A percentile compares a stretch with the other conserved stretches of the same genome.
These are phyloP conservation scores for Inonotus hispidus DNA, from an alignment of 1,284 basidiomycete species.

Conservation along the genomic window DNA sequence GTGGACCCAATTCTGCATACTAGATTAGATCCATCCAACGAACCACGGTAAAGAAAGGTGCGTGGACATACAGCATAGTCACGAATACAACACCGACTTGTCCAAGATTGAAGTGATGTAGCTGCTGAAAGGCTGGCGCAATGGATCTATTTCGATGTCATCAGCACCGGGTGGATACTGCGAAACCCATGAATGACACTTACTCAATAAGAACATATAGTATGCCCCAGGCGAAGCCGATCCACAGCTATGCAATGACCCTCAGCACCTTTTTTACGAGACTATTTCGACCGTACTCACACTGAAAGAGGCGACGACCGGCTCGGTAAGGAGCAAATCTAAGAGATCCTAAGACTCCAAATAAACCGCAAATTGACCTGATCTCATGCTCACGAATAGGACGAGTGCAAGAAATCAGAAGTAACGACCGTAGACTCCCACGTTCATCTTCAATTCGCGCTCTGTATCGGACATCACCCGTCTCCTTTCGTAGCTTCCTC, in stretches of 20 bases:
- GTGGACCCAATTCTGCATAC: slow-evolving; percentile 51
- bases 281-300: slow-evolving; percentile 33
- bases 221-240: slow-evolving; percentile 76
- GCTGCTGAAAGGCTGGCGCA: slow-evolving; percentile 49
- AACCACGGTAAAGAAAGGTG: background rate
- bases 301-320: slow-evolving; percentile 69
- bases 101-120: slow-evolving; percentile 65
- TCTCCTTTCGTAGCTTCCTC: slow-evolving; percentile 52
- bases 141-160: slow-evolving; percentile 43
- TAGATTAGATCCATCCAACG: slow-evolving; percentile 9
- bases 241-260: slow-evolving; percentile 50
- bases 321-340: slow-evolving; percentile 70
- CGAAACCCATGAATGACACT: slow-evolving; percentile 17
- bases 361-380: background rate
- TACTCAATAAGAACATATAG: slow-evolving; percentile 65
- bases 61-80: slow-evolving; percentile 46
- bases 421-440: slow-evolving; percentile 46
- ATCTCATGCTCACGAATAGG: slow-evolving; percentile 53
- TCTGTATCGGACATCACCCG: slow-evolving; percentile 54
- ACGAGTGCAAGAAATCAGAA: slow-evolving; percentile 63
- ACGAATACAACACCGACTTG: slow-evolving; percentile 59
- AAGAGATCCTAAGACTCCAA: background rate
- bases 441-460: slow-evolving; percentile 62
- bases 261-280: background rate
- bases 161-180: background rate